Base-by-base conservation (phyloP, 2,329 filamentous ascomycete genomes). In the Alternaria triticina region DNA sequence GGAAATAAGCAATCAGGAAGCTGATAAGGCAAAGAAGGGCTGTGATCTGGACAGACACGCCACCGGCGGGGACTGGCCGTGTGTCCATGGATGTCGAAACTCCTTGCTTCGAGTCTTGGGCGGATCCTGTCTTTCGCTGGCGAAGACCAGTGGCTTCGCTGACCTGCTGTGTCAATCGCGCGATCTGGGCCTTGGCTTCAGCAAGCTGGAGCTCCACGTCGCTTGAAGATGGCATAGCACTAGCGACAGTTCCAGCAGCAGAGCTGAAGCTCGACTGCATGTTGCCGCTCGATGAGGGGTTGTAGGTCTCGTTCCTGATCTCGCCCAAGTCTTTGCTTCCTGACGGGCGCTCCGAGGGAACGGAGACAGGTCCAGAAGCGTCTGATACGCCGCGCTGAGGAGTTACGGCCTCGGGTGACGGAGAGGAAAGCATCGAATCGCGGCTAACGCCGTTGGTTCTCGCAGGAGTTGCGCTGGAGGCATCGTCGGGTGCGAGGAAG, bases 1-100 rank as follows among this genome's bases (percentile, higher is more conserved):
- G 94, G 81, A 98, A 88, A 83, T 97, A 99, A 59, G 94, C 96
- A 72, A 98, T 87, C 77, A 99, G 82, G 84, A 99, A 99, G 84
- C 93, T 94, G 68, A 97, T 74, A 74, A 99, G 84, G 79, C 94
- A 97, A 46, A 99, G 84, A 22, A 89, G 84, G 22, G 96, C 95
- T 47, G 92, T 92, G 66, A 95, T 88, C 79, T 95, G 91, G 54
- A 99, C 88, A 1, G 96, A 90, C 4, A 99, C 95, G 22, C 96
- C 95, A 72, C 94, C 89, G 20, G 83, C 80, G 45, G 83, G 70
- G 82, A 89, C 79, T 80, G 87, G 80, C 58, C 81, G 79, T 47
- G 81, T 70, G 82, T 86, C 77, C 83, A 85, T 65, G 83, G 84
- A 72, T 83, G 83, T 80, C 82, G 84, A 67, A 79, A 83, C 52